These are phyloP conservation scores for Phlyctochytrium arcticum DNA, from an alignment of 192 early-diverging fungal species.

Conservation along the genomic window DNA sequence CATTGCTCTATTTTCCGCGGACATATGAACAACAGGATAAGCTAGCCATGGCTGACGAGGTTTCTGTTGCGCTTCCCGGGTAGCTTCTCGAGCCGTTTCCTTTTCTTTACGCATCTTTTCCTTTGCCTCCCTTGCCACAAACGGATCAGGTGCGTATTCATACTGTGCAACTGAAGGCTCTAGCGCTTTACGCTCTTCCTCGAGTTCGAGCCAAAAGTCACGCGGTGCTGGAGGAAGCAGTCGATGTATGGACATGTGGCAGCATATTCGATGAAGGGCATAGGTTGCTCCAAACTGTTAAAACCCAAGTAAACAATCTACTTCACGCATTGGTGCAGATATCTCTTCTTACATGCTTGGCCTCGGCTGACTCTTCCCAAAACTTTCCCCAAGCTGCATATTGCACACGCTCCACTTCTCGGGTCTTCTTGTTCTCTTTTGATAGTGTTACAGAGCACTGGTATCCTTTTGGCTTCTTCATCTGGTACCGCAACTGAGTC, in stretches of 20 bases:
- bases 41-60: conserved; percentile 45
- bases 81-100: conserved; percentile 32
- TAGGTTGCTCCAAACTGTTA: conserved; percentile 70
- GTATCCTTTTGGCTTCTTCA: conserved; percentile 16
- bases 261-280: conserved; percentile 69
- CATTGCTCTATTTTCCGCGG: conserved; percentile 45
- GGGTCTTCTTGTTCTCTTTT: conserved; percentile 58
- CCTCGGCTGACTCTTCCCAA: conserved; percentile 43
- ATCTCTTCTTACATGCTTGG: conserved; percentile 34
- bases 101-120: conserved; percentile 35
- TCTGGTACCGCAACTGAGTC: neutral
- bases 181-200: conserved; percentile 44
- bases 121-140: conserved; percentile 52
- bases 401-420: conserved; percentile 44
- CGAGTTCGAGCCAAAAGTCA: conserved; percentile 68
- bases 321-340: conserved; percentile 3
- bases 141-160: conserved; percentile 77
- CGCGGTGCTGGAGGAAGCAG: conserved; percentile 72
- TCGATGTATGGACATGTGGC: conserved; percentile 62
- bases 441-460: conserved; percentile 42
- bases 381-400: conserved; percentile 24
- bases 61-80: conserved; percentile 22
- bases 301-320: conserved; percentile 44
- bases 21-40: conserved; percentile 68
- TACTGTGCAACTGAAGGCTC: conserved; percentile 32